Conservation (phyloP, 1,284 basidiomycete species). For the Jaminaea rosea region DNA sequence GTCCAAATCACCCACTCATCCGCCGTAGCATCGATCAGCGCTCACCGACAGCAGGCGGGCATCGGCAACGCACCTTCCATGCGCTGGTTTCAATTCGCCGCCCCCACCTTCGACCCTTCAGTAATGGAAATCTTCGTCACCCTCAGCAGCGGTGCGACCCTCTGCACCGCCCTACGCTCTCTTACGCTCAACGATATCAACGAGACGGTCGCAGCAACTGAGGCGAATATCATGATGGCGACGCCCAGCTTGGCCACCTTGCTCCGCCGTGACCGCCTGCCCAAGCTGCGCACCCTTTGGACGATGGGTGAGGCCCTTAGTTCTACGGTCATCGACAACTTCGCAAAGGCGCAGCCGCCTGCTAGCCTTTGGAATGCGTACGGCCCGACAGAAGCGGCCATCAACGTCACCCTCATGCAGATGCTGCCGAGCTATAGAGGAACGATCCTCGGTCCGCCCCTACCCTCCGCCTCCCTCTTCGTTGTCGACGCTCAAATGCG, state of each 20-base stretch:
- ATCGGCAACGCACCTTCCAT: background rate
- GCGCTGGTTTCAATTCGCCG: conserved; percentile 15
- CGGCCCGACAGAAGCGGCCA: conserved; percentile 12
- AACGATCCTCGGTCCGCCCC: conserved; percentile 9
- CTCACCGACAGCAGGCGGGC: background rate
- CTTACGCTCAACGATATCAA: conserved; percentile 11
- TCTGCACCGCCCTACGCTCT: conserved; percentile 9
- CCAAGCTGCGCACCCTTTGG: conserved; percentile 10
- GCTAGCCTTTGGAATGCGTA: conserved; percentile 12
- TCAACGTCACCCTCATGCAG: conserved; percentile 14
- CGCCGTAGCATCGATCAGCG: background rate
- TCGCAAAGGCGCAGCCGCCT: conserved; percentile 1
- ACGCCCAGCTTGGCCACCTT: conserved; percentile 13
- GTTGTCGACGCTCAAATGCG: conserved; percentile 3
- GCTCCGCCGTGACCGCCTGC: conserved; percentile 4
- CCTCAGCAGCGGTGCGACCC: conserved; percentile 8
- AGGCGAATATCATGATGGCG: conserved; percentile 17
- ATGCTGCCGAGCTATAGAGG: conserved; percentile 9
- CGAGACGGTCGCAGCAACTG: conserved; percentile 4
- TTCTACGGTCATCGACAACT: conserved; percentile 7
- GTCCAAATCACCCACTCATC: conserved; percentile 17
- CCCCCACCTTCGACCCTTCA: conserved; percentile 14
- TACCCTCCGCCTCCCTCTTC: conserved; percentile 11
- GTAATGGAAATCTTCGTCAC: conserved; percentile 17
- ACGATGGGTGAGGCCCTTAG: conserved; percentile 15